Base-by-base conservation (phyloP, 495 filamentous ascomycete genomes). In the Hyaloscypha hepaticicola region DNA sequence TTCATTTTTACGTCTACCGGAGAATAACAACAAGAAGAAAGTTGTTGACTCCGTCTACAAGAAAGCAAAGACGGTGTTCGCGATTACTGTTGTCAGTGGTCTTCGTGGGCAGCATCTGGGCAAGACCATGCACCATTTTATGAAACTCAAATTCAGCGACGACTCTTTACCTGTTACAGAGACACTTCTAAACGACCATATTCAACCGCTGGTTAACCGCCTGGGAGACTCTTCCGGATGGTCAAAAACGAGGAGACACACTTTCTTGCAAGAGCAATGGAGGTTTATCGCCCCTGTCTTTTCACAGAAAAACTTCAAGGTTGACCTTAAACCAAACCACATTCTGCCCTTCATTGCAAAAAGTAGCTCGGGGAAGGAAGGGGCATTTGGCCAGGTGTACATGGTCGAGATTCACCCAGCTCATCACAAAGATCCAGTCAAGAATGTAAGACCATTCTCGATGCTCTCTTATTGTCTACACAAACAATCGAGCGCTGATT, bases 301-400 rank as follows among this genome's bases (percentile, higher is more conserved):
- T 27, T 45, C 51, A 1, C 21, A 14, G n/a, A 1, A 25, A 5
- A 34, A 52, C 11, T 21, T 33, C 51, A 12, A 26, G 7, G 5
- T 55, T 4, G 22, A 86, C 72, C 14, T 55, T 5, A 4, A 25
- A 22, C 19, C 51, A 25, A 3, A 21, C 4, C 14, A 21, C 22
- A 55, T 55, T 25, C 34, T 59, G 7, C 62, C 41, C 12, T 49
- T 65, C 22, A 51, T 33, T 27, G 7, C 2, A 5, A 11, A 22
- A 4, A 22, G 14, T 28, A 27, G 22, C 9, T 11, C 11, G 4
- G 3, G 21, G 22, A 55, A 55, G 11, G 14, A 21, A 16, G 57
- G 57, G 4, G 57, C n/a, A 6, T 45, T 41, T 26, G 19, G 31
- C 21, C 11, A 14, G 29, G 57, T 60, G 19, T 60, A 6, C n/a